Evolutionary conservation across 805 yeast species (phyloP).

Genomic region (Teunomyces lycoperdinae): DNA sequence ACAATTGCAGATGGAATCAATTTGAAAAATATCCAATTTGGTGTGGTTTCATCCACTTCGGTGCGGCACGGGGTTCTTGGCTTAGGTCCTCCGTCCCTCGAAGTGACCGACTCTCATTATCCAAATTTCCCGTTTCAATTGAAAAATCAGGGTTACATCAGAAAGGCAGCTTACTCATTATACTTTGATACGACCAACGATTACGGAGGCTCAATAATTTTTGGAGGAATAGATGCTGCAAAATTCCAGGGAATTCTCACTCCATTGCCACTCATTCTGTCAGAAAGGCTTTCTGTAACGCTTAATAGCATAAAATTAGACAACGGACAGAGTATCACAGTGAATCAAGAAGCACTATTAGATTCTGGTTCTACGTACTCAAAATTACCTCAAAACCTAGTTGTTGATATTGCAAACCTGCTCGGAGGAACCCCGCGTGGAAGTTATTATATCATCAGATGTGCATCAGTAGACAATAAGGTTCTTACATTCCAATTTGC

Average conservation of each 20-base stretch:
- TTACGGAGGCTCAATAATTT: slow-evolving; percentile 20
- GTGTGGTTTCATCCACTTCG: slow-evolving; percentile 6
- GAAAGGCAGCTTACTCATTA: slow-evolving; percentile 22
- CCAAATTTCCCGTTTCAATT: slow-evolving; percentile 18
- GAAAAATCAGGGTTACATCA: slow-evolving; percentile 26
- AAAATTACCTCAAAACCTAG: slow-evolving; percentile 13
- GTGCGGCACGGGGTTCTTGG: slow-evolving; percentile 2
- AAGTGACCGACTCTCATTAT: not conserved
- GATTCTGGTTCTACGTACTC: slow-evolving; percentile 22
- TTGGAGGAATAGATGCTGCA: slow-evolving; percentile 31
- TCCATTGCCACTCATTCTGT: slow-evolving; percentile 7
- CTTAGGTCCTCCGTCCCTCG: not conserved
- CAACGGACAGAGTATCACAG: slow-evolving; percentile 3
- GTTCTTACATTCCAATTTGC: slow-evolving; percentile 3
- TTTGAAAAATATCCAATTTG: slow-evolving; percentile 7
- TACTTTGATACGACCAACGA: slow-evolving; percentile 17
- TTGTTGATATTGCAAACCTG: slow-evolving; percentile 8
- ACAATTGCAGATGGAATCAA: slow-evolving; percentile 2
- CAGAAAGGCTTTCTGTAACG: not conserved
- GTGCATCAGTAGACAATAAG: slow-evolving; percentile 2
- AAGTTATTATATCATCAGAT: not conserved
- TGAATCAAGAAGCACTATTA: slow-evolving; percentile 8
- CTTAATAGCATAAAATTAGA: not conserved
- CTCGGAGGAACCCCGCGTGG: slow-evolving; percentile 9
- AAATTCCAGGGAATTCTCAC: slow-evolving; percentile 17